A percentile compares a stretch with the other conserved stretches of the same genome.
Evolutionary conservation across 768 basidiomycete species (phyloP).

Genomic region (Dacryopinax primogenitus): DNA sequence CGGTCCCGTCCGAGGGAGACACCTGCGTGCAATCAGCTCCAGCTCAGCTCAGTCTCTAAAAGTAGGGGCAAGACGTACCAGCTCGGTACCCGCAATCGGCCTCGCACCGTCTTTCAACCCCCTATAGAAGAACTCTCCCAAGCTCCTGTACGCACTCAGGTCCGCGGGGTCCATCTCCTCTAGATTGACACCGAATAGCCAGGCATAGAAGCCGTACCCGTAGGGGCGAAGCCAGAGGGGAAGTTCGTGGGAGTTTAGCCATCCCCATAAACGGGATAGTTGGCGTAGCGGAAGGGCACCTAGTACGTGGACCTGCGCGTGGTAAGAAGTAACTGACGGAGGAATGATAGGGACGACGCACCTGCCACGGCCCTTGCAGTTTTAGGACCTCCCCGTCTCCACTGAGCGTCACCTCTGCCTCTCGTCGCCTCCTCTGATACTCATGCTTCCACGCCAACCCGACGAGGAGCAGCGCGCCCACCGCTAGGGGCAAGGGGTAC

Average conservation of each 20-base stretch:
- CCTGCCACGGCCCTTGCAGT: slow-evolving; percentile 88
- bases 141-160: slow-evolving; percentile 61
- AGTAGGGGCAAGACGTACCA: slow-evolving; percentile 38
- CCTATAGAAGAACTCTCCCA: slow-evolving; percentile 96
- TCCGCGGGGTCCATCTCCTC: slow-evolving; percentile 75
- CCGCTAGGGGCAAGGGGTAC: slow-evolving; percentile 86
- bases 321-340: not conserved
- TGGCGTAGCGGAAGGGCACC: slow-evolving; percentile 89
- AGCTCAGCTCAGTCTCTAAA: not conserved
- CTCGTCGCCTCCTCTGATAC: slow-evolving; percentile 18
- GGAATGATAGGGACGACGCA: slow-evolving; percentile 27
- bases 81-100: slow-evolving; percentile 59
- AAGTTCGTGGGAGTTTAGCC: slow-evolving; percentile 81
- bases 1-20: slow-evolving; percentile 85
- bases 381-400: slow-evolving; percentile 49
- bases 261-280: slow-evolving; percentile 95
- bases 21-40: slow-evolving; percentile 36
- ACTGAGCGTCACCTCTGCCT: slow-evolving; percentile 14
- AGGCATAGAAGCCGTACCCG: slow-evolving; percentile 74
- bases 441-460: slow-evolving; percentile 62
- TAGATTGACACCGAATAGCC: slow-evolving; percentile 85
- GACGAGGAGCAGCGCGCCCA: slow-evolving; percentile 78
- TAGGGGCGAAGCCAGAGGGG: slow-evolving; percentile 92
- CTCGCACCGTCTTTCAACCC: slow-evolving; percentile 67
- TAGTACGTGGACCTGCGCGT: slow-evolving; percentile 70